Base-by-base conservation (phyloP, 257 asterid species). In the Nicotiana benthamiana region DNA sequence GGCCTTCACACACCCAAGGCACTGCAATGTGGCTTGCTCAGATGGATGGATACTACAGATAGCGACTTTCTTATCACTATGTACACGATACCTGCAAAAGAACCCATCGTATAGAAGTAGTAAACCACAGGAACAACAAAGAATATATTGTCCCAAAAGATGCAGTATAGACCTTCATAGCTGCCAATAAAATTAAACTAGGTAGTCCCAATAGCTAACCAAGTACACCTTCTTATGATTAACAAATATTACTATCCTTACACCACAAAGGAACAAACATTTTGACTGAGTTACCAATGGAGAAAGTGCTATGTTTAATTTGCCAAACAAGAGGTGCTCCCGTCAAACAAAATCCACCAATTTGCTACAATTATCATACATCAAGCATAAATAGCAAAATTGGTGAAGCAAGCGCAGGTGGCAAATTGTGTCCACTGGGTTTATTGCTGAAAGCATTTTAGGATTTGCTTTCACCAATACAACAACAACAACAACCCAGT, bases 1-100 rank as follows among this genome's bases (percentile, higher is more conserved):
- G 52, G 97, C 97, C 88, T 96, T 94, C 66, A 96, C 87, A 85
- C 99, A 96, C 75, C 94, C 93, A 54, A 96, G 85, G 88, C 99
- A 96, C 85, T 96, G 99, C 79, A 92, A 82, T 54, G 97, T 92
- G 54, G 99, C 99, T 85, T 92, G 97, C 86, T 90, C 97, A 27
- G 98, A 88, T 78, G 98, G 97, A 85, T 96, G 99, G 77, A 96
- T 90, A 80, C 97, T 91, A 83, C 99, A 96, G 77, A 94, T 90
- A 75, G 98, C 88, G 80, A 91, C 92, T 85, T 91, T 91, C 81
- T 75, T 91, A 88, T 96, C 98, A 90, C 97, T 96, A 84, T 92
- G 98, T 85, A 96, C 85, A 43, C 99, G 94, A 65, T 92, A 96
- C 99, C 99, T 96, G 89, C 81, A 87, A 74, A 66, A 72, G 63